Evolutionary conservation across 1,284 basidiomycete species (phyloP).

Genomic region (Ceratorhiza oryzae-sativae): DNA sequence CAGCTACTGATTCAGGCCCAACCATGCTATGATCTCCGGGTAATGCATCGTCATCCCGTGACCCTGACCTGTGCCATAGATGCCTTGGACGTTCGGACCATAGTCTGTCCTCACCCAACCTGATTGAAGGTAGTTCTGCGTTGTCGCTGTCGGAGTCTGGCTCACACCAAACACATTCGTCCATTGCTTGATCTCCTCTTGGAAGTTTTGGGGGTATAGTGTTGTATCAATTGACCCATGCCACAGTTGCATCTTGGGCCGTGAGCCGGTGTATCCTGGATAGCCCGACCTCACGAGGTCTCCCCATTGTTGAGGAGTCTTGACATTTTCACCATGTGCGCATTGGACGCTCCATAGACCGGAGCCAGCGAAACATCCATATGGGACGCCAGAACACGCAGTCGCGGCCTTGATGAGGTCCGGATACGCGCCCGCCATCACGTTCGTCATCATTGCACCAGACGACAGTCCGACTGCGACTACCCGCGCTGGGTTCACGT

Average conservation of each 20-base stretch:
- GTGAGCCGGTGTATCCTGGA: conserved; percentile 61
- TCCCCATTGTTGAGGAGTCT: conserved; percentile 61
- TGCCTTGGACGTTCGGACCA: conserved; percentile 59
- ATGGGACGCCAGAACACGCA: conserved; percentile 62
- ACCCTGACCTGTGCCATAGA: conserved; percentile 55
- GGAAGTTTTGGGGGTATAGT: conserved; percentile 60
- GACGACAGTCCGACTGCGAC: conserved; percentile 62
- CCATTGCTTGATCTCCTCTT: conserved; percentile 60
- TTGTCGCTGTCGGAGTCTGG: conserved; percentile 53
- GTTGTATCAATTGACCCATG: conserved; percentile 62
- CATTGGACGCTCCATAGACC: conserved; percentile 60
- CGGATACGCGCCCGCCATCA: conserved; percentile 62
- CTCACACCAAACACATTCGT: conserved; percentile 58
- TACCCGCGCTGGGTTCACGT: conserved; percentile 57
- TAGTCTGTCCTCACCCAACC: conserved; percentile 57
- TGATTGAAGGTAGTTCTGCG: conserved; percentile 52
- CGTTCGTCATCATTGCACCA: conserved; percentile 69
- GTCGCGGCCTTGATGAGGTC: conserved; percentile 61
- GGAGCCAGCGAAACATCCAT: conserved; percentile 59
- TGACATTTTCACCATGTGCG: conserved; percentile 55
- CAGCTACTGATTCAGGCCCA: background rate
- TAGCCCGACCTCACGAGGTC: conserved; percentile 56
- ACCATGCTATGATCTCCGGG: background rate
- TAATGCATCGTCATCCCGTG: conserved; percentile 56
- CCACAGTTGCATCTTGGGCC: conserved; percentile 63